A percentile compares a stretch with the other conserved stretches of the same genome.
These are phyloP conservation scores for Verruconis gallopava DNA, from an alignment of 2,329 filamentous ascomycete genomes.

Conservation along the genomic window DNA sequence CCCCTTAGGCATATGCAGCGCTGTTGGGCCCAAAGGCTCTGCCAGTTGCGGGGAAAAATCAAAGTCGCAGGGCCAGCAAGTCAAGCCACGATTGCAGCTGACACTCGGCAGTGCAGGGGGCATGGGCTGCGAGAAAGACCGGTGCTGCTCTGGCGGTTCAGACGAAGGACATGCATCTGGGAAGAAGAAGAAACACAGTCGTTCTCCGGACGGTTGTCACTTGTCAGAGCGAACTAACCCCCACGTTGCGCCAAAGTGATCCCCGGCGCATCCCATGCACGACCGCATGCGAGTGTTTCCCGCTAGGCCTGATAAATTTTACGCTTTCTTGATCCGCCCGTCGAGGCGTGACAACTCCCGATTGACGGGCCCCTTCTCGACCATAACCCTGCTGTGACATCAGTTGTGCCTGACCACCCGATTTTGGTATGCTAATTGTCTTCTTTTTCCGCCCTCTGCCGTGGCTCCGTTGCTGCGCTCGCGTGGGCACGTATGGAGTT, in stretches of 20 bases:
- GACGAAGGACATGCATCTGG: too few relatives aligned
- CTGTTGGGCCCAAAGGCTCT: too few relatives aligned
- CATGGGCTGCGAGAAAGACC: too few relatives aligned
- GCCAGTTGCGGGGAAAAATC: too few relatives aligned
- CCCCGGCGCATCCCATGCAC: neutral
- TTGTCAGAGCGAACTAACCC: too few relatives aligned
- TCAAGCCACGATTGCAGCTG: too few relatives aligned
- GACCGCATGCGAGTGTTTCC: conserved; percentile 3
- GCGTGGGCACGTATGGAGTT: conserved; percentile 8
- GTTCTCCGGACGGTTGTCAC: too few relatives aligned
- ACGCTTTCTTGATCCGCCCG: conserved; percentile 1
- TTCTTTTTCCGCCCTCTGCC: conserved; percentile 8
- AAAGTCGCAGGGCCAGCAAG: too few relatives aligned
- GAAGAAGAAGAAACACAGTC: too few relatives aligned
- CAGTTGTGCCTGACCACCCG: conserved; percentile 9
- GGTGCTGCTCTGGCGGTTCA: too few relatives aligned
- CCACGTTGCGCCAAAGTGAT: conserved; percentile 7
- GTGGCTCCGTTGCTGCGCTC: conserved; percentile 8
- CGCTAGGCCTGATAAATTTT: conserved; percentile 2
- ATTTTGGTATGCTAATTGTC: conserved; percentile 9
- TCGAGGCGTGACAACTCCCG: conserved; percentile 1
- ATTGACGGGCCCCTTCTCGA: conserved; percentile 7
- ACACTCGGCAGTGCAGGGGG: too few relatives aligned
- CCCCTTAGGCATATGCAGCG: too few relatives aligned
- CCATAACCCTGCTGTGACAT: conserved; percentile 8